Evolutionary conservation across 345 rosid species (phyloP).

Genomic region (Kernera saxatilis): DNA sequence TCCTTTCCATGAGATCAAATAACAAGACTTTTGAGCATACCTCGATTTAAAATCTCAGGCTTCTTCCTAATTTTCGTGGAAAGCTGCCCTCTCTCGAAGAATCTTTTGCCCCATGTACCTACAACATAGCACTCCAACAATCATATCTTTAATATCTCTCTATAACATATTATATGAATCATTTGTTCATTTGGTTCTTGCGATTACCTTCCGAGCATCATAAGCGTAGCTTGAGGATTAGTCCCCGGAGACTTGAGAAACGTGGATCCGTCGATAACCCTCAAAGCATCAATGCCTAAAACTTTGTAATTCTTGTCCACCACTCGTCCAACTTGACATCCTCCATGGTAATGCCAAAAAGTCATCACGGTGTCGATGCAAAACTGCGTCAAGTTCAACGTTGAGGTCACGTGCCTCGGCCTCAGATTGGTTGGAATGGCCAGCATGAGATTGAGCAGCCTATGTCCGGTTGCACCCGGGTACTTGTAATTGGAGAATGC

Average conservation of each 20-base stretch:
- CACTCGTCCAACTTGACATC: constrained; percentile 52
- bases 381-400: constrained; percentile 47
- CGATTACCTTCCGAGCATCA: constrained; percentile 72
- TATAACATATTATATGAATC: neutral
- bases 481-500: constrained; percentile 46
- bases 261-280: constrained; percentile 58
- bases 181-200: neutral
- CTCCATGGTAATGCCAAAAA: constrained; percentile 64
- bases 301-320: constrained; percentile 49
- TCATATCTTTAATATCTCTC: neutral
- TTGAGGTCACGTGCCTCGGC: constrained; percentile 33
- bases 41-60: too few species aligned
- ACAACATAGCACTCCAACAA: neutral
- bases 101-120: constrained; percentile 43
- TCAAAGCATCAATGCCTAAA: constrained; percentile 36
- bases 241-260: constrained; percentile 49
- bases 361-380: constrained; percentile 55
- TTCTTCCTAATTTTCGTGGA: neutral
- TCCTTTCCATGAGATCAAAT: too few species aligned
- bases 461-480: constrained; percentile 17
- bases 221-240: constrained; percentile 64
- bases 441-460: constrained; percentile 27
- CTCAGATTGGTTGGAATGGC: constrained; percentile 46
- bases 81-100: constrained; percentile 17
- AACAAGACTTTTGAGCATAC: too few species aligned